Conservation (phyloP, 192 early-diverging fungal genomes). For the Diversispora eburnea region DNA sequence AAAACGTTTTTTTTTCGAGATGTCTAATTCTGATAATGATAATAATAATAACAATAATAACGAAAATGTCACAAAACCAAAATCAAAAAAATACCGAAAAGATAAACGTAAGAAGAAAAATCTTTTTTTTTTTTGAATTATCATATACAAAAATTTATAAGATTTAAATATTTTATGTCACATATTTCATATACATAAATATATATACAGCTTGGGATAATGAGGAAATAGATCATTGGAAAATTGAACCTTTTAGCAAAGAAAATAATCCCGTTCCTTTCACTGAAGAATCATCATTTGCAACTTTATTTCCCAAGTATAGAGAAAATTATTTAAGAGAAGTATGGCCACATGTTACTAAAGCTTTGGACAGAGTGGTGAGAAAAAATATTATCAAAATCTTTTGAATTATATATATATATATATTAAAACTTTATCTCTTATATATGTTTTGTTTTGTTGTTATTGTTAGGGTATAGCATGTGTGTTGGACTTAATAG, state of each 20-base stretch:
- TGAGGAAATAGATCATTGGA: slow-evolving; percentile 92
- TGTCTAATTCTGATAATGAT: no score
- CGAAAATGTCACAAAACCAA: not conserved
- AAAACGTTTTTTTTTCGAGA: no score
- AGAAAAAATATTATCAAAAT: no score
- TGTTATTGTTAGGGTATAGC: slow-evolving; percentile 87
- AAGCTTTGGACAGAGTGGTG: slow-evolving; percentile 72
- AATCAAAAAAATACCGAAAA: slow-evolving; percentile 20
- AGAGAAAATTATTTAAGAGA: slow-evolving; percentile 90
- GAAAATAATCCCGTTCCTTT: slow-evolving; percentile 71
- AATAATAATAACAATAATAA: no score
- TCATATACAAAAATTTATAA: not conserved
- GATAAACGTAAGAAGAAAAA: not conserved
- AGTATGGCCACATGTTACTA: slow-evolving; percentile 86
- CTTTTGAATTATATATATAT: not conserved
- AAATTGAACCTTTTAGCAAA: slow-evolving; percentile 79
- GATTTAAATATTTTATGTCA: not conserved
- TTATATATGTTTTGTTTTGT: not conserved
- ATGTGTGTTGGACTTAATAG: slow-evolving; percentile 90
- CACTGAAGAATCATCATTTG: slow-evolving; percentile 94
- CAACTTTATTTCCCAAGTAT: slow-evolving; percentile 98
- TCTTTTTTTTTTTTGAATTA: not conserved
- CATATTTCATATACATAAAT: not conserved
- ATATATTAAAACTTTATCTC: not conserved
- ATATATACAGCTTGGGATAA: slow-evolving; percentile 73